Conservation (phyloP, 768 basidiomycete genomes). For the Russula abietina region DNA sequence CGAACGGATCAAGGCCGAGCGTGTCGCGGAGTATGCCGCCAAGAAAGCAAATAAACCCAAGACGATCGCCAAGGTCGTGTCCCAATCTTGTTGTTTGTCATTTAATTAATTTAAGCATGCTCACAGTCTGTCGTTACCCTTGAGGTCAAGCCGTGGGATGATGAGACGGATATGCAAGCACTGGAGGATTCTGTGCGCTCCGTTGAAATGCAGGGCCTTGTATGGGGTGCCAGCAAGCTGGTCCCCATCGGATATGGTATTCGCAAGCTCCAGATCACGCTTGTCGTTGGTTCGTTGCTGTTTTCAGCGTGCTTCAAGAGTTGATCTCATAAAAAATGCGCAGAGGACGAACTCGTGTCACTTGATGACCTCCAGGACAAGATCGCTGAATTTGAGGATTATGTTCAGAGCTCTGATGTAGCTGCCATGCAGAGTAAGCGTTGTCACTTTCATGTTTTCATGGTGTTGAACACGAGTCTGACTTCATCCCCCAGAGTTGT, state of each 20-base stretch:
- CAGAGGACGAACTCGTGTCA: slow-evolving; percentile 95
- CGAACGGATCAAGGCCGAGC: slow-evolving; percentile 69
- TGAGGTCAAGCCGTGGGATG: slow-evolving; percentile 99
- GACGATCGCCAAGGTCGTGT: slow-evolving; percentile 73
- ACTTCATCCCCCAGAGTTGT: slow-evolving; percentile 32
- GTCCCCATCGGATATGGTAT: slow-evolving; percentile 92
- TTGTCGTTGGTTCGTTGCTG: slow-evolving; percentile 41
- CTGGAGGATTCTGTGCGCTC: slow-evolving; percentile 81
- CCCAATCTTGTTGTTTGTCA: not conserved
- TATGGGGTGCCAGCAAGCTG: slow-evolving; percentile 93
- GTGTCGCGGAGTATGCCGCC: slow-evolving; percentile 86
- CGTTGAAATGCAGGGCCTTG: slow-evolving; percentile 81
- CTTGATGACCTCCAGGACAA: slow-evolving; percentile 91
- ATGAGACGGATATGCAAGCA: slow-evolving; percentile 93
- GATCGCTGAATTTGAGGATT: slow-evolving; percentile 78
- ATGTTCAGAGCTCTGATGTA: slow-evolving; percentile 86
- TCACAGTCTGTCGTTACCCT: slow-evolving; percentile 91
- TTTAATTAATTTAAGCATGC: slow-evolving; percentile 12
- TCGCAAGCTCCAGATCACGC: slow-evolving; percentile 77
- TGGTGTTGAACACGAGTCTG: not conserved
- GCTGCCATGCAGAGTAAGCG: slow-evolving; percentile 87
- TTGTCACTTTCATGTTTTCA: not conserved
- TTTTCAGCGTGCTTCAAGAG: slow-evolving; percentile 31
- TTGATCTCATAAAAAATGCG: slow-evolving; percentile 33
- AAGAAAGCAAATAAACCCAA: slow-evolving; percentile 93